A percentile compares a stretch with the other conserved stretches of the same genome.
Evolutionary conservation across 2,329 filamentous ascomycete genomes (phyloP).

Genomic region (Hypoxylon sp.): DNA sequence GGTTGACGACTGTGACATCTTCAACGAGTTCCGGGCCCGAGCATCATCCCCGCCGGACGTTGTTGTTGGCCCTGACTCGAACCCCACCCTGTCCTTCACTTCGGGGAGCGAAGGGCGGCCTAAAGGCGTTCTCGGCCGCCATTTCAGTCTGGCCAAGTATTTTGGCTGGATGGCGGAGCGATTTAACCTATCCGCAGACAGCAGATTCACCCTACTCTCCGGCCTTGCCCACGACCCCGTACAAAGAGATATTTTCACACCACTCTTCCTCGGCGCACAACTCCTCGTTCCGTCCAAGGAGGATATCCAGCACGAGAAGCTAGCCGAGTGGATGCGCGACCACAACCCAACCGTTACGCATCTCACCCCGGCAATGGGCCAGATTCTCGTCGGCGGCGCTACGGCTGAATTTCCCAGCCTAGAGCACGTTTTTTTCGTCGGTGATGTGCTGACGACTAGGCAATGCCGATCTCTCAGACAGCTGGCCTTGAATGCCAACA

Average conservation of each 20-base stretch:
- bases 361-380: conserved; percentile 94
- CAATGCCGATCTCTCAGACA: conserved; percentile 81
- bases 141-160: conserved; percentile 86
- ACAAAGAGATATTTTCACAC: conserved; percentile 84
- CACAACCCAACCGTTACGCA: conserved; percentile 81
- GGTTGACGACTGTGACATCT: conserved; percentile 70
- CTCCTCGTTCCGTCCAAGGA: conserved; percentile 81
- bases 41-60: conserved; percentile 69
- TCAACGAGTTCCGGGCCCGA: conserved; percentile 62
- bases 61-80: conserved; percentile 85
- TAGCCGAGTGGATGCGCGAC: conserved; percentile 87
- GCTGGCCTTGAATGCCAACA: conserved; percentile 76
- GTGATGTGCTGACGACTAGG: conserved; percentile 84
- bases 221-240: conserved; percentile 83
- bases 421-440: conserved; percentile 87
- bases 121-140: conserved; percentile 87
- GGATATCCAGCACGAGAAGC: conserved; percentile 83
- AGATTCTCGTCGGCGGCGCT: conserved; percentile 88
- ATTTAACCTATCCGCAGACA: conserved; percentile 76
- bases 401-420: conserved; percentile 78
- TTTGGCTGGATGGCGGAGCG: conserved; percentile 92
- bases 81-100: conserved; percentile 77
- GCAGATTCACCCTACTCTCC: conserved; percentile 81
- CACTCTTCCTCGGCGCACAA: conserved; percentile 83
- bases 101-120: conserved; percentile 79